Conservation (phyloP, 23 red algal genomes). For the Agarophyton chilense region DNA sequence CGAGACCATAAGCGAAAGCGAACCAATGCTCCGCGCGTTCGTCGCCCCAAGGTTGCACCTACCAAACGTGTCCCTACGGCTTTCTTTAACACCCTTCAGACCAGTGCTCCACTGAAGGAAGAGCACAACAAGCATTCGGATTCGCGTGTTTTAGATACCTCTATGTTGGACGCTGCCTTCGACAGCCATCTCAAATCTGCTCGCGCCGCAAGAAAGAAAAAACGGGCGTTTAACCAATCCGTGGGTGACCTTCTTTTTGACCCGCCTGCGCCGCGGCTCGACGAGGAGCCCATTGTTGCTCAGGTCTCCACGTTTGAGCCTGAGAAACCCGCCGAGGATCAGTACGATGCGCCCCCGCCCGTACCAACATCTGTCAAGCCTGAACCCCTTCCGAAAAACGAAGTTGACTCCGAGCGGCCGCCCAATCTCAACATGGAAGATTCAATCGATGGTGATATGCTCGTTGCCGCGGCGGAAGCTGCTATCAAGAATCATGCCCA, state of each 20-base stretch:
- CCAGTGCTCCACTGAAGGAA: neutral
- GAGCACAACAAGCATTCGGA: neutral
- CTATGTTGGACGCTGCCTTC: constrained; percentile 41
- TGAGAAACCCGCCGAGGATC: neutral
- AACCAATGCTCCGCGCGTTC: constrained; percentile 10
- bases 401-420: neutral
- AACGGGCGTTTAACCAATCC: constrained; percentile 16
- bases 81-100: constrained; percentile 52
- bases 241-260: constrained; percentile 69
- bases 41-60: neutral
- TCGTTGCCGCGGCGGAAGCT: constrained; percentile 53
- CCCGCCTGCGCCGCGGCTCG: neutral
- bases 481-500: neutral
- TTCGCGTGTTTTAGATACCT: constrained; percentile 40
- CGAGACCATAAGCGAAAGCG: constrained; percentile 42
- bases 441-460: constrained; percentile 42
- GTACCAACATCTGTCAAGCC: constrained; percentile 8
- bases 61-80: constrained; percentile 45
- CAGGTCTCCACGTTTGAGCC: neutral
- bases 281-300: neutral
- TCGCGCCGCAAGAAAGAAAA: constrained; percentile 48
- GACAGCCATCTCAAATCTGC: constrained; percentile 26
- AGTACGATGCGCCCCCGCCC: constrained; percentile 51
- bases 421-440: constrained; percentile 51
- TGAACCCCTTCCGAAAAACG: neutral